Evolutionary conservation across 2,329 filamentous ascomycete species (phyloP).

Genomic region (Canariomyces notabilis): DNA sequence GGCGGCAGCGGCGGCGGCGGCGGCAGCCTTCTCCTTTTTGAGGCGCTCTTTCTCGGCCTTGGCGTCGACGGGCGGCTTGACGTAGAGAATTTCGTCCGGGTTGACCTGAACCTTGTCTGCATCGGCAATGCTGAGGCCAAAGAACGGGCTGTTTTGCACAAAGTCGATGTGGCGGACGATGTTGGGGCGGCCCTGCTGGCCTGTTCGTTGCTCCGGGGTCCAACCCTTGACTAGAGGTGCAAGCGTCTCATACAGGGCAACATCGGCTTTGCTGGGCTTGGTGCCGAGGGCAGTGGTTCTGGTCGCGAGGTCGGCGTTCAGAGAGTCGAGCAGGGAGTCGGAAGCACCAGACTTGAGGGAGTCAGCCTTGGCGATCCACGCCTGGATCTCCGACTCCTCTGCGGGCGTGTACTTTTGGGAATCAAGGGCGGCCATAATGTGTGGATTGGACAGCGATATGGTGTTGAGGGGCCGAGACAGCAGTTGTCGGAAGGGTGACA

Average conservation of each 20-base stretch:
- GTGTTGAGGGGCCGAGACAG: conserved; percentile 12
- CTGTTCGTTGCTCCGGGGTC: conserved; percentile 81
- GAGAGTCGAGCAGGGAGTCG: conserved; percentile 64
- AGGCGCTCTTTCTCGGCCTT: conserved; percentile 95
- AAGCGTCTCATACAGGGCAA: conserved; percentile 75
- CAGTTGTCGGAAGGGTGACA: conserved; percentile 31
- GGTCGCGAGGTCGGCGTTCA: conserved; percentile 83
- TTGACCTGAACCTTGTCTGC: conserved; percentile 75
- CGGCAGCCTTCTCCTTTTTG: conserved; percentile 89
- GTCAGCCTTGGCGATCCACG: conserved; percentile 78
- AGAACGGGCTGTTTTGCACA: conserved; percentile 81
- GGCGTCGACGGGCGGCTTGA: conserved; percentile 82
- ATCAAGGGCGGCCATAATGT: conserved; percentile 62
- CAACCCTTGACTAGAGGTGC: conserved; percentile 73
- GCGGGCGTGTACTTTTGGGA: conserved; percentile 66
- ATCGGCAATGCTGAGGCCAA: conserved; percentile 63
- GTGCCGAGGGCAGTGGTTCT: conserved; percentile 83
- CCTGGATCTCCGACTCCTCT: conserved; percentile 81
- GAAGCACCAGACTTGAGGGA: conserved; percentile 62
- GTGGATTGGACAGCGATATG: conserved; percentile 24
- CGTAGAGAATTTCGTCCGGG: conserved; percentile 73
- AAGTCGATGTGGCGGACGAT: conserved; percentile 91
- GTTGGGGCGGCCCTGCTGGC: conserved; percentile 82
- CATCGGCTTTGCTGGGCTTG: conserved; percentile 84
- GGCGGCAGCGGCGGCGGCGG: conserved; percentile 47